Evolutionary conservation across 2,329 filamentous ascomycete genomes (phyloP), one percentile per base, ranked within the genome.

Genomic region (Ophiocordyceps camponoti-leonardi): DNA sequence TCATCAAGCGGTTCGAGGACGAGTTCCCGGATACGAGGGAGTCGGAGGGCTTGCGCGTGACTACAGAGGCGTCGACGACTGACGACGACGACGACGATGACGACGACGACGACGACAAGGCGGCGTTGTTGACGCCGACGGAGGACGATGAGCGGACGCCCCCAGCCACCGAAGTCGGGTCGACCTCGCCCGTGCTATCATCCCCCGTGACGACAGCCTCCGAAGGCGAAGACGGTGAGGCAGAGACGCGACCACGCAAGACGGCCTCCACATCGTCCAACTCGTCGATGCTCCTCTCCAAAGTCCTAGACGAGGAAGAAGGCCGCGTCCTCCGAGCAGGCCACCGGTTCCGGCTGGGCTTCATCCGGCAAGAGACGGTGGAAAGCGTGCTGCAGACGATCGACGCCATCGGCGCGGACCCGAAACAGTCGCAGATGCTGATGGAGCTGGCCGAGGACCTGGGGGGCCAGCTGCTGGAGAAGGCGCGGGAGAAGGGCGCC

Each of bases 1-100:
- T 96, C 66, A 96, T 96, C 56, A 81, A 86, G 58, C 83, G 92
- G 26, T 98, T 96, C 58, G 92, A 96, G 61, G 84, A 94, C 58
- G 90, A 96, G 61, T 96, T 87, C 55, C 92, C 92, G 0, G 90
- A 96, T 58, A 93, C 85, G 1, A 79, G 86, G 33, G 68, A 55
- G 54, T 42, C 52, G 11, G n/a, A n/a, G n/a, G n/a, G n/a, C n/a
- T 43, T 33, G 12, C 26, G 2, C 26, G 41, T 37, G 16, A 14
- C 26, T 12, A 13, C 37, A 2, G 13, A 33, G 12, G 16, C 31
- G 31, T 13, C 16, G 7, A n/a, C 44, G 44, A 30, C 49, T 43
- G 43, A 47, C 42, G 26, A 52, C 19, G 41, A 55, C 22, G 22
- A 23, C 22, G 22, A 23, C 22, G 7, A 54, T 52, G 1, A 50